Percentiles rank a stretch among this genome's conserved stretches.
Evolutionary conservation across 768 basidiomycete genomes (phyloP).

Genomic region (Lepiota brunneoincarnata): DNA sequence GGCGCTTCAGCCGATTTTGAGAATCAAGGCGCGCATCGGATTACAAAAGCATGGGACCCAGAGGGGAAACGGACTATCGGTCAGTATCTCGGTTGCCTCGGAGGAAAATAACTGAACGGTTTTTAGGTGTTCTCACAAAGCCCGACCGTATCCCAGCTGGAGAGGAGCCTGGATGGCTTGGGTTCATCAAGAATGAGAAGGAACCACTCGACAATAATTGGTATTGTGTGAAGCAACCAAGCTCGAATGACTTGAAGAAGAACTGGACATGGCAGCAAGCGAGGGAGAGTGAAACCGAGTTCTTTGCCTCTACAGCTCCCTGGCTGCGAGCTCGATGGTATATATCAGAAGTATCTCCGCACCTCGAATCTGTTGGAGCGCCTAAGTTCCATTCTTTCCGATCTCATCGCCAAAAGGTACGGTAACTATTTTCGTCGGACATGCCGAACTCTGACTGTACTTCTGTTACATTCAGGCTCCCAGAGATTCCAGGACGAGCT

Average conservation of each 20-base stretch:
- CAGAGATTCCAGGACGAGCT: slow-evolving; percentile 61
- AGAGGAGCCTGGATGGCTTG: slow-evolving; percentile 55
- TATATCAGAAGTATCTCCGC: slow-evolving; percentile 51
- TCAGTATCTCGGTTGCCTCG: slow-evolving; percentile 22
- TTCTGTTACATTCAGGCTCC: slow-evolving; percentile 45
- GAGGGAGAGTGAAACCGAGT: slow-evolving; percentile 52
- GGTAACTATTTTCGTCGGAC: slow-evolving; percentile 24
- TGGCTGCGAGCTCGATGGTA: slow-evolving; percentile 54
- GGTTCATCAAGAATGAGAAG: slow-evolving; percentile 51
- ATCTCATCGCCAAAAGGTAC: slow-evolving; percentile 61
- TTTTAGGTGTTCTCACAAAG: slow-evolving; percentile 73
- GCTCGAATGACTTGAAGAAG: slow-evolving; percentile 44
- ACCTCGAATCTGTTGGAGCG: slow-evolving; percentile 56
- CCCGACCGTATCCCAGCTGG: slow-evolving; percentile 63
- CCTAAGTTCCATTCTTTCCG: slow-evolving; percentile 59
- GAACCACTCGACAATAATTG: slow-evolving; percentile 53
- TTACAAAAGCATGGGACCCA: slow-evolving; percentile 60
- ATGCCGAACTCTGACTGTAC: slow-evolving; percentile 33
- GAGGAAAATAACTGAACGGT: too few relatives aligned
- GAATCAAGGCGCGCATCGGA: slow-evolving; percentile 69
- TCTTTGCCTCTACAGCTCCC: slow-evolving; percentile 48
- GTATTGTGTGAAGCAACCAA: slow-evolving; percentile 58
- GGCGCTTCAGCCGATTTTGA: slow-evolving; percentile 65
- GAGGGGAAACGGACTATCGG: slow-evolving; percentile 70
- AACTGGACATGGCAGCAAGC: slow-evolving; percentile 65